Conservation (phyloP, 805 yeast genomes). For the Peterozyma xylosa region DNA sequence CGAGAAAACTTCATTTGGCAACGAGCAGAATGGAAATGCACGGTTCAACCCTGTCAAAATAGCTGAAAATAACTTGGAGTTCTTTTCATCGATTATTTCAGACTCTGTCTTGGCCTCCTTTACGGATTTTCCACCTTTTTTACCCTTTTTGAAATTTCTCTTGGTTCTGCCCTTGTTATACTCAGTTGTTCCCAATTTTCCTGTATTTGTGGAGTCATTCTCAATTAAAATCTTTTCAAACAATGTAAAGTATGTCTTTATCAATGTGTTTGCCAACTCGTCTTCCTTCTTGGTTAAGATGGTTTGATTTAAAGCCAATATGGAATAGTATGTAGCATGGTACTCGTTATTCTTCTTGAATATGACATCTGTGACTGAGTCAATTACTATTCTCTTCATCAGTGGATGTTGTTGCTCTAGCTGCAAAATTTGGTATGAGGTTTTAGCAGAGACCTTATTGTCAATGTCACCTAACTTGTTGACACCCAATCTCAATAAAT, state of each 20-base stretch:
- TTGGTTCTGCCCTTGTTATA: conserved; percentile 58
- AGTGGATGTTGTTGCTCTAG: conserved; percentile 91
- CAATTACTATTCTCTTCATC: conserved; percentile 78
- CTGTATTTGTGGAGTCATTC: conserved; percentile 35
- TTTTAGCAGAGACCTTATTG: conserved; percentile 81
- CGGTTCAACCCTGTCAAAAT: conserved; percentile 91
- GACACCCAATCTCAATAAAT: conserved; percentile 79
- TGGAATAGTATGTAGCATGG: conserved; percentile 82
- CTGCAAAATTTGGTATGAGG: conserved; percentile 73
- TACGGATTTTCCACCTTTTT: conserved; percentile 81
- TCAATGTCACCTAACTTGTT: conserved; percentile 93
- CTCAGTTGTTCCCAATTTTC: conserved; percentile 32
- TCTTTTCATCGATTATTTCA: conserved; percentile 70
- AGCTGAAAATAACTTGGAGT: conserved; percentile 80
- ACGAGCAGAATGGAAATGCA: conserved; percentile 85
- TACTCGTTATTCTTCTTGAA: conserved; percentile 73
- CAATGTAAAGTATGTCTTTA: conserved; percentile 77
- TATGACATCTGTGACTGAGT: conserved; percentile 72
- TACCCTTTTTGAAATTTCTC: conserved; percentile 72
- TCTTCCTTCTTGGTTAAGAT: conserved; percentile 73
- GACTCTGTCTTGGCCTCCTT: conserved; percentile 51
- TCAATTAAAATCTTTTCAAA: conserved; percentile 78
- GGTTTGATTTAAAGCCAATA: conserved; percentile 87
- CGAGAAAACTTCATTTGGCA: conserved; percentile 63
- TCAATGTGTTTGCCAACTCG: conserved; percentile 74